Percentiles rank a stretch among this genome's conserved stretches.
These are phyloP conservation scores for Jaltomata sinuosa DNA, from an alignment of 257 asterid genomes.

Conservation along the genomic window DNA sequence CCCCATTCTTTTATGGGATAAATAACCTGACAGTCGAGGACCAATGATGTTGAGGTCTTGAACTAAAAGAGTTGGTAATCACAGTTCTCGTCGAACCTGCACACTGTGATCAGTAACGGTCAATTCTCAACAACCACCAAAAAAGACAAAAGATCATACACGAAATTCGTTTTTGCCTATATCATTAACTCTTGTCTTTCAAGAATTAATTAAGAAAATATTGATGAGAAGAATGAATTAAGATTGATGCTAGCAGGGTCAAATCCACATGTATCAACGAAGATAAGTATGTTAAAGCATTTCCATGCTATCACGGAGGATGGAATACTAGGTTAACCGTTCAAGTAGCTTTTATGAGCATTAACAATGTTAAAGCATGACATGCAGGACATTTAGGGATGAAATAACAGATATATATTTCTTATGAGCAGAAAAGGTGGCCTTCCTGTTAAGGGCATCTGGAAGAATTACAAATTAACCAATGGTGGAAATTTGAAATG, in stretches of 20 bases:
- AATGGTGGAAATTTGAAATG: too few relatives aligned
- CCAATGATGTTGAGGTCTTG: not conserved
- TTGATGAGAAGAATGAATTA: not conserved
- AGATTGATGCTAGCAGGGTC: not conserved
- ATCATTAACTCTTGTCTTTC: not conserved
- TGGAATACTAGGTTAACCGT: not conserved
- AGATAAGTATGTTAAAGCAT: not conserved
- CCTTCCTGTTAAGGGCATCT: not conserved
- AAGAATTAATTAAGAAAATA: not conserved
- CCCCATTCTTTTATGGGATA: constrained; percentile 14
- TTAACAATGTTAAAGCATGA: not conserved
- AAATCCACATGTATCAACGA: not conserved
- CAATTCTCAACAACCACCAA: not conserved
- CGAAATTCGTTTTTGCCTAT: not conserved
- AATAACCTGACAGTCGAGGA: not conserved
- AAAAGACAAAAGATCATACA: not conserved
- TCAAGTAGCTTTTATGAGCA: not conserved
- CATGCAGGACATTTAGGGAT: not conserved
- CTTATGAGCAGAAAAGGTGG: not conserved
- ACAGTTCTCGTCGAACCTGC: not conserved
- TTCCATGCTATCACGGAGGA: not conserved
- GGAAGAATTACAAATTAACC: not conserved
- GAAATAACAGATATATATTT: not conserved
- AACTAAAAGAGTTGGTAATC: not conserved
- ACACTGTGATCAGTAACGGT: not conserved